Conservation (phyloP, 805 yeast species). For the Yamadazyma scolyti region DNA sequence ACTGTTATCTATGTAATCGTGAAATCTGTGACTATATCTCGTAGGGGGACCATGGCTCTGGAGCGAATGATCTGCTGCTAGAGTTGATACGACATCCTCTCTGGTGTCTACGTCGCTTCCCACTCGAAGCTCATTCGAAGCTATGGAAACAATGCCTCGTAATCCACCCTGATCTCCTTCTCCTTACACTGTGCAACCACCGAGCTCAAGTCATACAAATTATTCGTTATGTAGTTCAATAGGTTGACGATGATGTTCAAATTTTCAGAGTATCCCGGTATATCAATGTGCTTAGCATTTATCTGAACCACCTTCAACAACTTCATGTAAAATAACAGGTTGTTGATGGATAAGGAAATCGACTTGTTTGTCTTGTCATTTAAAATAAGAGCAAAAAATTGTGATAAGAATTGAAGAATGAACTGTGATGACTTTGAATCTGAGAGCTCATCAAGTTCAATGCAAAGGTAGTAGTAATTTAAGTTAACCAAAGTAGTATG, state of each 20-base stretch:
- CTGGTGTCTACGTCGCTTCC: no score
- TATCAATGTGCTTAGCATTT: conserved; percentile 6
- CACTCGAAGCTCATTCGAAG: no score
- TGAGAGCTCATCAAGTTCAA: conserved; percentile 40
- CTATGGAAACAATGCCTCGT: no score
- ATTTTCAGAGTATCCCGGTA: conserved; percentile 5
- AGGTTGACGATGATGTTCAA: conserved; percentile 15
- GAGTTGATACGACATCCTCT: no score
- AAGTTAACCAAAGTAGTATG: conserved; percentile 31
- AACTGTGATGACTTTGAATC: conserved; percentile 36
- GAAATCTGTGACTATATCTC: no score
- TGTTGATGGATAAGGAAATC: conserved; percentile 16
- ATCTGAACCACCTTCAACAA: conserved; percentile 34
- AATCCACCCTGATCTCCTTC: conserved; percentile 4
- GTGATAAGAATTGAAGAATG: conserved; percentile 38
- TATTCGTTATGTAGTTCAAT: conserved; percentile 18
- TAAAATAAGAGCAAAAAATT: conserved; percentile 31
- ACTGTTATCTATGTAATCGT: no score
- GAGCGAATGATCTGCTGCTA: no score
- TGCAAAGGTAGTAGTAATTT: conserved; percentile 35
- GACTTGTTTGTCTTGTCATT: conserved; percentile 11
- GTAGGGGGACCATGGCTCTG: no score
- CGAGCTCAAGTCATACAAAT: neutral
- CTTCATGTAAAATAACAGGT: conserved; percentile 31
- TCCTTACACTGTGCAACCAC: no score